Conservation (phyloP, 2,329 filamentous ascomycete genomes). For the Colletotrichum orbiculare region DNA sequence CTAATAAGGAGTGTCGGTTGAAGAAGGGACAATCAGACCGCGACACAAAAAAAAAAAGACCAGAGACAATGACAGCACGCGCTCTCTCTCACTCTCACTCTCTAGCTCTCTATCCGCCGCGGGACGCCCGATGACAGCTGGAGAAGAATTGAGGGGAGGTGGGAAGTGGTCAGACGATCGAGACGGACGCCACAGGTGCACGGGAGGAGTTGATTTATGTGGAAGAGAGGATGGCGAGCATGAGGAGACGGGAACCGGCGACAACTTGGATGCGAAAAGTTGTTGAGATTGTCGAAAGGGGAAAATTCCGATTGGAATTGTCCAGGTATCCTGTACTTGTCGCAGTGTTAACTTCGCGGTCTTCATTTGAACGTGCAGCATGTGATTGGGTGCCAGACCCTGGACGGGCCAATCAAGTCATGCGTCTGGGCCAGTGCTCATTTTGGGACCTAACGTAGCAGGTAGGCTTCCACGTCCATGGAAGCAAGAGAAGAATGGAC, state of each 20-base stretch:
- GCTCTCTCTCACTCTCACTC: slow-evolving; percentile 23
- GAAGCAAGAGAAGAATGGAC: neutral
- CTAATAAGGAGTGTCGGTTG: slow-evolving; percentile 53
- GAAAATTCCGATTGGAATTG: slow-evolving; percentile 38
- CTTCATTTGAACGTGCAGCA: slow-evolving; percentile 37
- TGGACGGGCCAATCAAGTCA: slow-evolving; percentile 20
- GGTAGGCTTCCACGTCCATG: neutral
- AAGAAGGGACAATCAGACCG: slow-evolving; percentile 46
- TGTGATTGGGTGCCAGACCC: slow-evolving; percentile 33
- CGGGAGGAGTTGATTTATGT: slow-evolving; percentile 32
- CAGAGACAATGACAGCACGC: slow-evolving; percentile 41
- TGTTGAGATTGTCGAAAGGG: slow-evolving; percentile 39
- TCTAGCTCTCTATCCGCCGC: slow-evolving; percentile 29
- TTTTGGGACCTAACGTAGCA: slow-evolving; percentile 25
- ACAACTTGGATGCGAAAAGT: slow-evolving; percentile 37
- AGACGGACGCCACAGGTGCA: slow-evolving; percentile 27
- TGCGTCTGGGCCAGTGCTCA: slow-evolving; percentile 31
- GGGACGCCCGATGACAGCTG: slow-evolving; percentile 20
- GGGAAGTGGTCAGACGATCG: slow-evolving; percentile 34
- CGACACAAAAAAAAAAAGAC: slow-evolving; percentile 40
- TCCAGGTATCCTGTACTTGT: slow-evolving; percentile 36
- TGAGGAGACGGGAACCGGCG: slow-evolving; percentile 26
- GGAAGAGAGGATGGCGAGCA: slow-evolving; percentile 16
- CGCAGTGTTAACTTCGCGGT: slow-evolving; percentile 16
- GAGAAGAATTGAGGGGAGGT: slow-evolving; percentile 16